Base-by-base conservation (phyloP, 495 filamentous ascomycete genomes). In the Penicillium odoratum region DNA sequence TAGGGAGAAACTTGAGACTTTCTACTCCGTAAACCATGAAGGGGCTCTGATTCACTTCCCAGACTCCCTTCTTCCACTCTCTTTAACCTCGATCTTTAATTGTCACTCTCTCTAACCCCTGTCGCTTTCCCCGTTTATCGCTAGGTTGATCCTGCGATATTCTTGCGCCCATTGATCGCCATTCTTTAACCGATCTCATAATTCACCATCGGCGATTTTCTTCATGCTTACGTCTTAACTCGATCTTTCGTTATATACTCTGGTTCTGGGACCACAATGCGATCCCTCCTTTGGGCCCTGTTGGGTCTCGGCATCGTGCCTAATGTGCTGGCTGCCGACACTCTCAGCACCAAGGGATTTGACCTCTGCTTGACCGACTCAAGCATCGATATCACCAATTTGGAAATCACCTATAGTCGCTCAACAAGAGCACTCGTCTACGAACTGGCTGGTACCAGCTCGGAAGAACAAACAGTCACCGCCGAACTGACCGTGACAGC, bases 261-360 rank as follows among this genome's bases (percentile, higher is more conserved):
- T 16, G 26, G 28, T 25, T 25, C 21, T 7, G 21, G 51, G 34
- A 29, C 18, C 65, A 57, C 65, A 9, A 77, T 77, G 74, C 63
- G 64, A 54, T 59, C 60, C 33, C 34, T 48, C 57, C 58, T 69
- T 45, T 67, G 61, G 64, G 62, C 67, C 44, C 63, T 75, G 28
- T 56, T 71, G 50, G 66, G 63, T 40, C 57, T 76, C 65, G 64
- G 63, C 48, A 43, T 70, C 25, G 68, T 84, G 50, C 78, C 82
- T 53, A 67, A 68, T 51, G 77, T 68, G 28, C 62, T 83, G 26
- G 89, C 84, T 54, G 80, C 73, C 50, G 88, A 96, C 67, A 77
- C 93, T 16, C 82, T 98, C 28, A 83, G 86, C 65, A 97, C 94
- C 30, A 78, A 76, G 40, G 91, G 92, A 55, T 93, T 93, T 75